phyloP scores from a whole-genome alignment of 805 yeast genomes.

The Candida silvicultrix region DNA sequence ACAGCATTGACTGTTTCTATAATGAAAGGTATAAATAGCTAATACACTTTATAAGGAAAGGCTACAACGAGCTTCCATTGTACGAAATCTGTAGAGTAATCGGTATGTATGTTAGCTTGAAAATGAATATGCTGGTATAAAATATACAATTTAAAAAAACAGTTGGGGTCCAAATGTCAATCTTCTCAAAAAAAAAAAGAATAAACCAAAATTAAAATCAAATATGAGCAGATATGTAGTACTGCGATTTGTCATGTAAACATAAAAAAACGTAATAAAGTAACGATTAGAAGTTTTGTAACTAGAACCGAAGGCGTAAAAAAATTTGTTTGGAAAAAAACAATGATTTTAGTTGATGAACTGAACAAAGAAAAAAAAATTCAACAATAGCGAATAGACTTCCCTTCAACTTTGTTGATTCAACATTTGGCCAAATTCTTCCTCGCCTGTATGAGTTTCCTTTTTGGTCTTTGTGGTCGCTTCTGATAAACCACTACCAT shows the following conservation, averaged over 20 bases:
- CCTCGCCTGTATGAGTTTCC: slow-evolving; percentile 19
- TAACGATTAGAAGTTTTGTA: not conserved
- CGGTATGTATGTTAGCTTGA: not conserved
- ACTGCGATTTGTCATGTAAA: too few relatives aligned
- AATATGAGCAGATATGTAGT: not conserved
- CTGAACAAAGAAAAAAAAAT: not conserved
- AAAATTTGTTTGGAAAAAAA: not conserved
- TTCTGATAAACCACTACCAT: slow-evolving; percentile 18
- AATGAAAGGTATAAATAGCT: not conserved
- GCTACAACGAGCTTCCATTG: too few relatives aligned
- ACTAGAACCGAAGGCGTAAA: too few relatives aligned
- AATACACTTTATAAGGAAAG: too few relatives aligned
- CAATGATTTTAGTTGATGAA: not conserved
- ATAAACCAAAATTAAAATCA: too few relatives aligned
- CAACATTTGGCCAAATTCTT: not conserved
- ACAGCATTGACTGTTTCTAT: not conserved
- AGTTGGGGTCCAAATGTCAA: not conserved
- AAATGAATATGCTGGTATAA: not conserved
- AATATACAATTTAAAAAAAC: not conserved
- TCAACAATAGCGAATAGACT: not conserved
- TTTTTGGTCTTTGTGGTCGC: slow-evolving; percentile 18
- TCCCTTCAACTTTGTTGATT: not conserved
- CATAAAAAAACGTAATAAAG: too few relatives aligned
- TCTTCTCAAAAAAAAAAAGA: too few relatives aligned
- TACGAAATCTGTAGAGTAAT: too few relatives aligned